phyloP scores from a whole-genome alignment of 345 rosid species.

The Streptanthus diversifolius region DNA sequence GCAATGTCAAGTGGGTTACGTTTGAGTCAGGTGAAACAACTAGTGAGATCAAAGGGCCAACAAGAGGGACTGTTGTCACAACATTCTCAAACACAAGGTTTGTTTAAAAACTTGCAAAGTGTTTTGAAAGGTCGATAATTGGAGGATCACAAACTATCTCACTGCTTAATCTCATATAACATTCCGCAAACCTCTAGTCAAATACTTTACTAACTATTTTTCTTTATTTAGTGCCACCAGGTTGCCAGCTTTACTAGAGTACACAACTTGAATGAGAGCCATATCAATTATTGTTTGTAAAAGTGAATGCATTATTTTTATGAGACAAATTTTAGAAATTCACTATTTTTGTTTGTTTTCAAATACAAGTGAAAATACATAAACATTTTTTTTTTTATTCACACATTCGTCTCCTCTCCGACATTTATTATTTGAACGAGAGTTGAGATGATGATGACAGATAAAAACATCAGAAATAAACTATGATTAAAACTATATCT shows the following conservation, averaged over 20 bases:
- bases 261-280: neutral
- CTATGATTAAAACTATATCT: too few relatives aligned
- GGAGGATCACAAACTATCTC: neutral
- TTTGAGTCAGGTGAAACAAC: slow-evolving; percentile 57
- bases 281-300: neutral
- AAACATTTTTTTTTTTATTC: too few relatives aligned
- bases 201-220: neutral
- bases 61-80: slow-evolving; percentile 19
- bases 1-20: slow-evolving; percentile 52
- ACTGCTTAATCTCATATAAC: too few relatives aligned
- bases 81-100: slow-evolving; percentile 45
- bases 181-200: neutral
- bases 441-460: too few relatives aligned
- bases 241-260: neutral
- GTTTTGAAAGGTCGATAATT: neutral
- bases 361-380: too few relatives aligned
- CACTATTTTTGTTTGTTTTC: too few relatives aligned
- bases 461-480: too few relatives aligned
- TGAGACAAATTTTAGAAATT: too few relatives aligned
- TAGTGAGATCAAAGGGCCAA: slow-evolving; percentile 48
- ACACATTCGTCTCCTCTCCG: too few relatives aligned
- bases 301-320: neutral
- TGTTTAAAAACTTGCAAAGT: neutral
- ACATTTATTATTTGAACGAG: too few relatives aligned
- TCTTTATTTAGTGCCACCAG: slow-evolving; percentile 11